Conservation (phyloP, 495 filamentous ascomycete species). For the Aspergillus incahuasiensis region DNA sequence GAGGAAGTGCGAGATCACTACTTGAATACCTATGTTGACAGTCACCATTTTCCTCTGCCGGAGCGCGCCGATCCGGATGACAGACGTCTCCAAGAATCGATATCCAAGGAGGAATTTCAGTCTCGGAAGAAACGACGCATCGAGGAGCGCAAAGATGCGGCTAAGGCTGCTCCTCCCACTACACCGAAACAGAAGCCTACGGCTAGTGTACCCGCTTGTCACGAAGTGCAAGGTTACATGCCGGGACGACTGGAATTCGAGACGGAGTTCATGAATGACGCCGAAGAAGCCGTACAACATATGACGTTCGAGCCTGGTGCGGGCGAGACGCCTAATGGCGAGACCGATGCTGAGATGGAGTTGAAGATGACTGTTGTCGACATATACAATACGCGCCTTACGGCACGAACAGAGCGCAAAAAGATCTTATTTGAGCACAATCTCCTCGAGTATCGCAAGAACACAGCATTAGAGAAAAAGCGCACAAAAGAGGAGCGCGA, state of each 20-base stretch:
- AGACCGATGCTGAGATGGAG: constrained; percentile 89
- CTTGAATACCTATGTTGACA: constrained; percentile 79
- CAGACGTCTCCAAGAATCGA: constrained; percentile 64
- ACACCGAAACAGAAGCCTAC: constrained; percentile 95
- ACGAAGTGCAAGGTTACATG: constrained; percentile 99
- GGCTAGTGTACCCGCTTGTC: constrained; percentile 86
- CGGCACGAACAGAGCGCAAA: constrained; percentile 88
- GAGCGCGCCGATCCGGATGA: constrained; percentile 77
- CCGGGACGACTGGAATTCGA: constrained; percentile 96
- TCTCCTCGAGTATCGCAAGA: constrained; percentile 87
- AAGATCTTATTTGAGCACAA: constrained; percentile 95
- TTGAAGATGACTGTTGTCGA: constrained; percentile 98
- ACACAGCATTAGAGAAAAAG: constrained; percentile 83
- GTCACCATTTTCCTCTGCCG: constrained; percentile 77
- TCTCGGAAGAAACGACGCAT: constrained; percentile 90
- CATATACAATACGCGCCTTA: constrained; percentile 93
- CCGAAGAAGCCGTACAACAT: constrained; percentile 94
- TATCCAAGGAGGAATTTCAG: constrained; percentile 91
- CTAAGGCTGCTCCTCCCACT: constrained; percentile 74
- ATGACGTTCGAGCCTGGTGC: constrained; percentile 98
- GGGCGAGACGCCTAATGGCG: constrained; percentile 80
- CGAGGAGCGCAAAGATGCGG: constrained; percentile 83
- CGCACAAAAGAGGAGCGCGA: constrained; percentile 92
- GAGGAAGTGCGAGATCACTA: constrained; percentile 96
- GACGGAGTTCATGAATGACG: constrained; percentile 95